Evolutionary conservation across 805 yeast species (phyloP).

Genomic region (Ascoidea rubescens): DNA sequence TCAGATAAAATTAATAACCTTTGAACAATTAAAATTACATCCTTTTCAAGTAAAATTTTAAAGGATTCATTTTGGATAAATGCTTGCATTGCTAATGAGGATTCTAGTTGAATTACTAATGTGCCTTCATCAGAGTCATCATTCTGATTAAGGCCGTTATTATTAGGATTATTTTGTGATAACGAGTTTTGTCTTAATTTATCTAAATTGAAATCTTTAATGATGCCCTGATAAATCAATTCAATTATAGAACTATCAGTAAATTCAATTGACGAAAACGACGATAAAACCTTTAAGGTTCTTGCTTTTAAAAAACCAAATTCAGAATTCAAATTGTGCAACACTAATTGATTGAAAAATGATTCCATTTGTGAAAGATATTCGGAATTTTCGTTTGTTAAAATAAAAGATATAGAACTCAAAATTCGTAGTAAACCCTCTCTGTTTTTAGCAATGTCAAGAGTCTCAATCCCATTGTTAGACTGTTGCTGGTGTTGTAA

Average conservation of each 20-base stretch:
- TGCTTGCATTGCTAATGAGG: slow-evolving; percentile 76
- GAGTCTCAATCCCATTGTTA: slow-evolving; percentile 20
- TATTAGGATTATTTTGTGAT: not conserved
- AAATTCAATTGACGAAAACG: slow-evolving; percentile 50
- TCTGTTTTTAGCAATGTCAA: slow-evolving; percentile 46
- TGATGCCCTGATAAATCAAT: slow-evolving; percentile 28
- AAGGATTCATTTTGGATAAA: slow-evolving; percentile 53
- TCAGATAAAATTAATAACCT: slow-evolving; percentile 60
- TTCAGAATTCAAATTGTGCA: slow-evolving; percentile 56
- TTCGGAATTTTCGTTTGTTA: slow-evolving; percentile 41
- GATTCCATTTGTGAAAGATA: slow-evolving; percentile 51
- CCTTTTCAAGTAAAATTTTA: slow-evolving; percentile 48
- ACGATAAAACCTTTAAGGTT: slow-evolving; percentile 50
- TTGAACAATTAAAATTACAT: slow-evolving; percentile 75
- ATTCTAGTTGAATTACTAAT: slow-evolving; percentile 69
- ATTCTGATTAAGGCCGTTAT: slow-evolving; percentile 3
- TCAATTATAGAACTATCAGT: slow-evolving; percentile 21
- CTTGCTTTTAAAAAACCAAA: slow-evolving; percentile 64
- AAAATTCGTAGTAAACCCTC: slow-evolving; percentile 75
- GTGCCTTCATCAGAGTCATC: slow-evolving; percentile 29
- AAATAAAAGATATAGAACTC: slow-evolving; percentile 53
- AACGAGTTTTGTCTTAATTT: not conserved
- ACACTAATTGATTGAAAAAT: slow-evolving; percentile 46
- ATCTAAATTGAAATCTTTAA: not conserved
- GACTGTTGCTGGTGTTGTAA: slow-evolving; percentile 19